Evolutionary conservation across 805 yeast species (phyloP), one percentile per base, ranked within the genome.

Genomic region (Myxozyma udenii): DNA sequence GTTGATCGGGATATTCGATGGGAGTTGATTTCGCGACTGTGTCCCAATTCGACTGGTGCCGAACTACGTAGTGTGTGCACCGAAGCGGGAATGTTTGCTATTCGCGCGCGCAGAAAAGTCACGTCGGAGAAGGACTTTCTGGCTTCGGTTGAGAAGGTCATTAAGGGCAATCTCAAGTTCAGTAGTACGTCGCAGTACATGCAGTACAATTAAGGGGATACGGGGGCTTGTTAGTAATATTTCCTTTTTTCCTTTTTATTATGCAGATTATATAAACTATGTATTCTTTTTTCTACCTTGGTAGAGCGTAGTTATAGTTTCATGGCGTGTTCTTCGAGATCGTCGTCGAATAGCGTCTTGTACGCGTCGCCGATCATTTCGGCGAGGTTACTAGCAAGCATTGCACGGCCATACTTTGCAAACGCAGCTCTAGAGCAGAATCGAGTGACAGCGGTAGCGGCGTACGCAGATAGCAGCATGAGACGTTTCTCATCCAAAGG

Each of bases 21-120:
- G 99, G 98, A 93, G 73, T 79, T 93, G 66, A 93, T 93, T 65
- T 90, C 98, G 19, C 80, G 99, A 68, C 77, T 93, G 66, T 93
- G 98, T 74, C 98, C 98, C 56, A 93, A 95, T 69, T 85, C 96
- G 18, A 93, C 98, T 1, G 99, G 99, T 71, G 99, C 99, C 2
- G 98, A 93, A 74, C 77, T 93, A 64, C 84, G 98, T 68, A 91
- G 98, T 4, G 98, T 93, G 16, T 93, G 98, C 71, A 93, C 98
- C 1, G 99, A 93, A 71, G 98, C 98, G 2, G 99, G 99, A 64
- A 93, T 93, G 98, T 93, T 90, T 76, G 98, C 99, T 41, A 93
- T 93, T 50, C 82, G 99, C 65, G 96, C 98, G 18, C 83, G 99
- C 72, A 81, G 98, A 74, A 93, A 93, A 75, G 96, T 93, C 39